Conservation (phyloP, 1,284 basidiomycete genomes). For the Ceratobasidium papillatum region DNA sequence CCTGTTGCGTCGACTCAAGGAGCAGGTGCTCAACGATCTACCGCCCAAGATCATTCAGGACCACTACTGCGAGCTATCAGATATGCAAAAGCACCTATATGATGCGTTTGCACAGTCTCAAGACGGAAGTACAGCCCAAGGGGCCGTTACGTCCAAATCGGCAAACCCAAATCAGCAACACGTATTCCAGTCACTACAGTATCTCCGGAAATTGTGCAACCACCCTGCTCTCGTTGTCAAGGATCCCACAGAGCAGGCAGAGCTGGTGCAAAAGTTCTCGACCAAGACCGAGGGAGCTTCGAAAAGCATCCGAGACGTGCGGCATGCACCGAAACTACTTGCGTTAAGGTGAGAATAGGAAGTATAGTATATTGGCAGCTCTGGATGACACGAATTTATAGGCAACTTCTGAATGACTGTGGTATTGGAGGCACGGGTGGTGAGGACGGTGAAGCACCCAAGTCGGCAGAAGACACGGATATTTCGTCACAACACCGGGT, state of each 20-base stretch:
- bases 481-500: constrained; percentile 94
- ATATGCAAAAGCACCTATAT: constrained; percentile 91
- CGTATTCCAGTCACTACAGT: constrained; percentile 96
- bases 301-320: constrained; percentile 75
- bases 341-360: constrained; percentile 76
- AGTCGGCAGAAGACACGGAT: constrained; percentile 49
- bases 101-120: constrained; percentile 90
- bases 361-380: constrained; percentile 25
- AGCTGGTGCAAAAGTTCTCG: constrained; percentile 10
- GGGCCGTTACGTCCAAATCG: constrained; percentile 50
- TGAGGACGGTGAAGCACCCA: constrained; percentile 42
- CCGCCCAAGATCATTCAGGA: constrained; percentile 99
- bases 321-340: constrained; percentile 92
- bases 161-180: constrained; percentile 67
- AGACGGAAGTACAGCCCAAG: constrained; percentile 55
- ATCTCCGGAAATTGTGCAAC: constrained; percentile 97
- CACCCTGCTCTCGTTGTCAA: constrained; percentile 92
- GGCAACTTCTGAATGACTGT: constrained; percentile 93
- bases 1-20: constrained; percentile 94
- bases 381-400: constrained; percentile 50
- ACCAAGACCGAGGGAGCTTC: constrained; percentile 45
- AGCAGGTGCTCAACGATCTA: constrained; percentile 95
- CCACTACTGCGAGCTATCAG: constrained; percentile 97
- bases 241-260: constrained; percentile 49
- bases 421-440: constrained; percentile 75